phyloP scores from a whole-genome alignment of 768 basidiomycete genomes.

The Psilocybe tampanensis region DNA sequence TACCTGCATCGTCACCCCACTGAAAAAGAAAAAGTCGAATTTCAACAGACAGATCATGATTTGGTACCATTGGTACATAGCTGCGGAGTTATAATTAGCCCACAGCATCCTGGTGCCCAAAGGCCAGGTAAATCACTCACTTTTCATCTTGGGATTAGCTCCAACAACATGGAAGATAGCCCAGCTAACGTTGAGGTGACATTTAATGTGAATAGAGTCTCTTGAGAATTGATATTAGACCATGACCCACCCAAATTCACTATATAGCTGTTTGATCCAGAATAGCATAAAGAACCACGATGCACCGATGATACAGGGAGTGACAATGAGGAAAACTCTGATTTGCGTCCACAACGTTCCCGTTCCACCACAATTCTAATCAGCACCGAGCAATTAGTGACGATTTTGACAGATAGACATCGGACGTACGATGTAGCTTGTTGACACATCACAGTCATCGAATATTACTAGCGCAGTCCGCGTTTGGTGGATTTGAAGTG shows the following conservation, averaged over 20 bases:
- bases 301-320: constrained; percentile 66
- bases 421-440: constrained; percentile 42
- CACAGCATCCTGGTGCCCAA: constrained; percentile 1
- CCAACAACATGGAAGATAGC: constrained; percentile 90
- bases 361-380: constrained; percentile 49
- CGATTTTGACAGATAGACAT: not conserved
- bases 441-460: constrained; percentile 21
- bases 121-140: no score
- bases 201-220: constrained; percentile 1
- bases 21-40: constrained; percentile 89
- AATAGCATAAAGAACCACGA: constrained; percentile 71
- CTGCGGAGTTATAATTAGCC: constrained; percentile 37
- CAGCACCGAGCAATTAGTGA: not conserved
- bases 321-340: constrained; percentile 69
- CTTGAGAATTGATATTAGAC: not conserved
- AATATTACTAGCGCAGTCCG: constrained; percentile 52
- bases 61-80: constrained; percentile 89
- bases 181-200: constrained; percentile 55
- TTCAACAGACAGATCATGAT: constrained; percentile 87
- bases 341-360: constrained; percentile 63
- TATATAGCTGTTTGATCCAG: constrained; percentile 71
- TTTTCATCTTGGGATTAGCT: constrained; percentile 83
- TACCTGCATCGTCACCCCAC: constrained; percentile 89
- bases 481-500: constrained; percentile 82
- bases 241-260: constrained; percentile 77